A percentile compares a stretch with the other conserved stretches of the same genome.
Conservation (phyloP, 257 asterid species). For the Solanum bukasovii region DNA sequence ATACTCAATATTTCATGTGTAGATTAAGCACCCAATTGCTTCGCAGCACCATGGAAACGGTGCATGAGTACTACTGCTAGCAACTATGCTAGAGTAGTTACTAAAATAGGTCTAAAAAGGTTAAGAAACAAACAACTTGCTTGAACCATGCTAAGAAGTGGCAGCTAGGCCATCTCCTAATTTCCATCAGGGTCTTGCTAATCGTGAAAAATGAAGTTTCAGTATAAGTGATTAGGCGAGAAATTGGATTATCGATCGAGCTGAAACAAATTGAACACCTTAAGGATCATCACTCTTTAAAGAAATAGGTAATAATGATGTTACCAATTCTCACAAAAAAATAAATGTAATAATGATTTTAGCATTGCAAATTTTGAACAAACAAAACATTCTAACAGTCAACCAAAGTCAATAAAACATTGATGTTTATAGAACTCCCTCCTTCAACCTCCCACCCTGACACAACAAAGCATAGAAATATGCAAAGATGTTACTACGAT, state of each 20-base stretch:
- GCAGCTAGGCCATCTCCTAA: not conserved
- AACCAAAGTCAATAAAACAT: not conserved
- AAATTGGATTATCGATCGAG: not conserved
- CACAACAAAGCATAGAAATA: not conserved
- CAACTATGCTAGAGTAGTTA: not conserved
- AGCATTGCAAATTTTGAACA: not conserved
- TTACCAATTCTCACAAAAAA: too few species aligned
- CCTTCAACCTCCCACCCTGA: not conserved
- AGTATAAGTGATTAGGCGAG: not conserved
- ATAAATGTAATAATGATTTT: not conserved
- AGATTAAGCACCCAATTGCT: not conserved
- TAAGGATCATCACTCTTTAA: not conserved
- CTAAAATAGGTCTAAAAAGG: not conserved
- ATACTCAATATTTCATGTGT: not conserved
- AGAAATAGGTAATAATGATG: not conserved
- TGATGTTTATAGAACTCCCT: not conserved
- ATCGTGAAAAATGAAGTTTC: not conserved
- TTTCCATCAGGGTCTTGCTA: not conserved
- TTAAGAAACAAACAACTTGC: not conserved
- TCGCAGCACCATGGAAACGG: not conserved
- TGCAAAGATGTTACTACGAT: not conserved
- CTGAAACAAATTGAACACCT: not conserved
- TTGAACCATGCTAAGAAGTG: not conserved
- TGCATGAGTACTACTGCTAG: not conserved
- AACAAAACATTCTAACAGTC: not conserved